A percentile compares a stretch with the other conserved stretches of the same genome.
Conservation (phyloP, 1,139 yeast species). For the Yamadazyma jaroonii region DNA sequence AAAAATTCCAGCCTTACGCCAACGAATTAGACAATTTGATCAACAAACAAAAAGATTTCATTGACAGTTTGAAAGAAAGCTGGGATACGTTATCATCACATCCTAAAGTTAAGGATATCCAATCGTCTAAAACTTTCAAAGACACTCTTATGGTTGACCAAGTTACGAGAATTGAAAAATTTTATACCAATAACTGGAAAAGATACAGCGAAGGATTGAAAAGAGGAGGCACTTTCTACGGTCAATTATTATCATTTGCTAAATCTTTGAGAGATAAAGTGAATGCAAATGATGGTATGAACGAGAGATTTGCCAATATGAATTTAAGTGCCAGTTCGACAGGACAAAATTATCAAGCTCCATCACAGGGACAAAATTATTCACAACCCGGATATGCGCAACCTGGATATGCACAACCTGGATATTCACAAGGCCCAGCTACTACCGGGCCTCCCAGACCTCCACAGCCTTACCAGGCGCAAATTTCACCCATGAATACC, state of each 20-base stretch:
- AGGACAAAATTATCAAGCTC: constrained; percentile 2
- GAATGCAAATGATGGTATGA: constrained; percentile 5
- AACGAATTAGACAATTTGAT: constrained; percentile 67
- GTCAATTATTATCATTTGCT: constrained; percentile 48
- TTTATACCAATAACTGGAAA: constrained; percentile 55
- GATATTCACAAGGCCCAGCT: neutral
- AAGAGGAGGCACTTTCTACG: constrained; percentile 65
- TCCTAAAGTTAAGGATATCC: constrained; percentile 37
- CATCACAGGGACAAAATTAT: neutral
- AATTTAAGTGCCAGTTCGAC: constrained; percentile 9
- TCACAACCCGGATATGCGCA: too few relatives aligned
- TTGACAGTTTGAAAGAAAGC: constrained; percentile 53
- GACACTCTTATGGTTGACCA: constrained; percentile 24
- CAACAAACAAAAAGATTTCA: constrained; percentile 56
- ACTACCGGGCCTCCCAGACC: constrained; percentile 3
- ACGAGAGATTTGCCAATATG: constrained; percentile 11
- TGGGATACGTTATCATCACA: constrained; percentile 58
- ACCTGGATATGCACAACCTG: neutral
- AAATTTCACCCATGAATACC: too few relatives aligned
- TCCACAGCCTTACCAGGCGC: neutral
- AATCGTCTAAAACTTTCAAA: constrained; percentile 30
- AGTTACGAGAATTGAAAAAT: constrained; percentile 38
- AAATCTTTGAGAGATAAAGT: constrained; percentile 33
- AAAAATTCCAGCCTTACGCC: constrained; percentile 71
- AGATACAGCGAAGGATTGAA: constrained; percentile 56